Percentiles rank a stretch among this genome's conserved stretches.
Evolutionary conservation across 768 basidiomycete genomes (phyloP).

Genomic region (Naganishia friedmannii): DNA sequence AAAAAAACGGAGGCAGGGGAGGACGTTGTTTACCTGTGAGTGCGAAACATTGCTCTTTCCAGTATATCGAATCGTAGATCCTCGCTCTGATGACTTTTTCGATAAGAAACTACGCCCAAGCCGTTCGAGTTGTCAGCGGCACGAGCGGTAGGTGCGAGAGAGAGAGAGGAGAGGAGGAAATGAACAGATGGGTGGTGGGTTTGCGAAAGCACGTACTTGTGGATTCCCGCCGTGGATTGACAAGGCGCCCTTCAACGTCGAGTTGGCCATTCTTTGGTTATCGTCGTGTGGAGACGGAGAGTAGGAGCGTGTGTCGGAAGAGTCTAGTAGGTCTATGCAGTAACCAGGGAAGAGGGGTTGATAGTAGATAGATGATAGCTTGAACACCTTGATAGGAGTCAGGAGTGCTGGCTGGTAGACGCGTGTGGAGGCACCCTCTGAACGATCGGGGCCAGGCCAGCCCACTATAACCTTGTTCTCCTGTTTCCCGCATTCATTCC

Average conservation of each 20-base stretch:
- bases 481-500: background rate
- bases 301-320: too few relatives aligned
- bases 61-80: conserved; percentile 89
- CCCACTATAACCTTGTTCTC: too few relatives aligned
- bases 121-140: conserved; percentile 1
- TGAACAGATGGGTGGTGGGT: too few relatives aligned
- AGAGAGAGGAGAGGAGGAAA: background rate
- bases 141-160: background rate
- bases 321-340: too few relatives aligned
- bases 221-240: conserved; percentile 97
- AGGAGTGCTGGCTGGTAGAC: background rate
- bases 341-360: too few relatives aligned
- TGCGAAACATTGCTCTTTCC: conserved; percentile 99
- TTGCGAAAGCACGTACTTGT: conserved; percentile 61
- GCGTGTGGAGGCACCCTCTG: background rate
- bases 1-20: background rate
- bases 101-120: conserved; percentile 68
- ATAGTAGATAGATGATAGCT: too few relatives aligned
- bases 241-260: conserved; percentile 77
- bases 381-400: too few relatives aligned
- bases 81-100: conserved; percentile 94
- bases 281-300: background rate
- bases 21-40: conserved; percentile 66
- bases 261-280: conserved; percentile 69
- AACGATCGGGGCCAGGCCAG: background rate